These are phyloP conservation scores for Lineolata rhizophorae DNA, from an alignment of 495 filamentous ascomycete species.

Conservation along the genomic window DNA sequence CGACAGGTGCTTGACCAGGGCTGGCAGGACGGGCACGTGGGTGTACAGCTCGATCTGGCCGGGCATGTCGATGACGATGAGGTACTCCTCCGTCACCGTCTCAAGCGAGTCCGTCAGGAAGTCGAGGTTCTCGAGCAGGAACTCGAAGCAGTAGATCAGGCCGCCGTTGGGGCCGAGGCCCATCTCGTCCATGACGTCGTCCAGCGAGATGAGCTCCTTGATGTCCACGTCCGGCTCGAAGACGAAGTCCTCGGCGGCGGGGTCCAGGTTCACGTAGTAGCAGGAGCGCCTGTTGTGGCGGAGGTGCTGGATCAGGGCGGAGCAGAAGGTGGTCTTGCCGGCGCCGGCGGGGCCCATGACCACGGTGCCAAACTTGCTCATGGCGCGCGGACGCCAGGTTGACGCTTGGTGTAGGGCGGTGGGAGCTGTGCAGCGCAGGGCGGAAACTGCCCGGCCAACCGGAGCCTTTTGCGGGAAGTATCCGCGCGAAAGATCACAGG, in stretches of 20 bases:
- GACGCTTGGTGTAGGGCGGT: too few relatives aligned
- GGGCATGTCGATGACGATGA: conserved; percentile 96
- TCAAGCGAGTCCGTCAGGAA: conserved; percentile 79
- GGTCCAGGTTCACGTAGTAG: conserved; percentile 96
- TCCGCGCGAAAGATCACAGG: too few relatives aligned
- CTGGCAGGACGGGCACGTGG: conserved; percentile 78
- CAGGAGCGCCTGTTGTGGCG: conserved; percentile 70
- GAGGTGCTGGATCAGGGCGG: conserved; percentile 77
- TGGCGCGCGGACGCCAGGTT: too few relatives aligned
- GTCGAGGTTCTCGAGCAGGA: conserved; percentile 85
- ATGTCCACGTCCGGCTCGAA: conserved; percentile 93
- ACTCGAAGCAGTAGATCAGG: conserved; percentile 95
- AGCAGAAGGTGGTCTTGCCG: conserved; percentile 74
- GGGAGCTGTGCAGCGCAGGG: too few relatives aligned
- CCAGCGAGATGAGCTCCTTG: conserved; percentile 82
- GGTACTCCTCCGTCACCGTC: conserved; percentile 73
- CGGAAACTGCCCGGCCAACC: too few relatives aligned
- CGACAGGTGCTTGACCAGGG: conserved; percentile 62
- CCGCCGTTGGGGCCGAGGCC: conserved; percentile 84
- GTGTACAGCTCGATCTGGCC: conserved; percentile 98
- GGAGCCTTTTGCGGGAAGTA: too few relatives aligned
- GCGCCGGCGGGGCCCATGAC: conserved; percentile 40
- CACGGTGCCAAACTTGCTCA: conserved; percentile 89
- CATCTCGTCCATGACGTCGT: conserved; percentile 98
- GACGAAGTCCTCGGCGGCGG: conserved; percentile 78